Percentiles rank a stretch among this genome's conserved stretches.
Conservation (phyloP, 345 rosid species). For the Gossypium thurberi region DNA sequence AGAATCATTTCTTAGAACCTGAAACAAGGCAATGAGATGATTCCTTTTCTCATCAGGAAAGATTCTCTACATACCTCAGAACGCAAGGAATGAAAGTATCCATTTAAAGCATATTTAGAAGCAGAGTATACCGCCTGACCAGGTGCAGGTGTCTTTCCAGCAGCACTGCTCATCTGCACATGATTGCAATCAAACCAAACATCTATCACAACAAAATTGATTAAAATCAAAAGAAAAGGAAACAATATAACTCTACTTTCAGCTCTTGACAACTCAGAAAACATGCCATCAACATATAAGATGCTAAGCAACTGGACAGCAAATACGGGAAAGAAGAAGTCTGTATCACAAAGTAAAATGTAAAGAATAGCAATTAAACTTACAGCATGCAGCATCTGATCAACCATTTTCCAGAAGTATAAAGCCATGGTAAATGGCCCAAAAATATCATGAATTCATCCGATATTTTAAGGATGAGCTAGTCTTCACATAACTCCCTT, state of each 20-base stretch:
- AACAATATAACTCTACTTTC: background rate
- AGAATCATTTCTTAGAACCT: background rate
- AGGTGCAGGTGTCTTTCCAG: slow-evolving; percentile 91
- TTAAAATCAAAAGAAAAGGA: background rate
- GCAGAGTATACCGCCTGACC: slow-evolving; percentile 95
- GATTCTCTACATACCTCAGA: slow-evolving; percentile 60
- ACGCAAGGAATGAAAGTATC: slow-evolving; percentile 86
- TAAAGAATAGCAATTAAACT: background rate
- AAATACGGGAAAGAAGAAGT: background rate
- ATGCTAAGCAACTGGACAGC: background rate
- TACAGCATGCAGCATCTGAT: background rate
- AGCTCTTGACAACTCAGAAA: background rate
- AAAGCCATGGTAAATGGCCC: background rate
- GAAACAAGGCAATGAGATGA: background rate
- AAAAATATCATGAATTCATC: background rate
- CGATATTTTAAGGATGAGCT: background rate
- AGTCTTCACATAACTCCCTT: background rate
- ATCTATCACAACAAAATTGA: background rate
- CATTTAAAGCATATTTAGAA: slow-evolving; percentile 82
- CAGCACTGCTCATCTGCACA: slow-evolving; percentile 92
- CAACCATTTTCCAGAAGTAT: background rate
- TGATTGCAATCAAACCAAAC: slow-evolving; percentile 1
- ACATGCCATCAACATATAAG: background rate
- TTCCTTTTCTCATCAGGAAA: background rate
- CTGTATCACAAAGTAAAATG: background rate